Percentiles rank a stretch among this genome's conserved stretches.
Conservation (phyloP, 495 filamentous ascomycete genomes). For the Talaromyces adpressus region DNA sequence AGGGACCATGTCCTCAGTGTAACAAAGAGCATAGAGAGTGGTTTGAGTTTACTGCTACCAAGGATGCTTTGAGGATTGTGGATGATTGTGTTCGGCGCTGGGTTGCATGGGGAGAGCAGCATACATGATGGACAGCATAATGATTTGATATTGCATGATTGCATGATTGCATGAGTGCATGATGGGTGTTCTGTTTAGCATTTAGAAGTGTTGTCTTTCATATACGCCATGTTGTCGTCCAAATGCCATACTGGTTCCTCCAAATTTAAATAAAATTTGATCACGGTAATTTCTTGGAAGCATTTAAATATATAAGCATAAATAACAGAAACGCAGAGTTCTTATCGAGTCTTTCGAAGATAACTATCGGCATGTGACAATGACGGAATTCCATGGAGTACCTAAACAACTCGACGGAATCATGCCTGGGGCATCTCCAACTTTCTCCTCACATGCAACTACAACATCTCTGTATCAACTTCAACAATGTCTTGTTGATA, state of each 20-base stretch:
- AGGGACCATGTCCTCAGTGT: slow-evolving; percentile 67
- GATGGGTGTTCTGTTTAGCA: background rate
- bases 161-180: background rate
- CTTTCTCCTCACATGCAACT: background rate
- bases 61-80: slow-evolving; percentile 61
- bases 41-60: slow-evolving; percentile 82
- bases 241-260: background rate
- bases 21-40: slow-evolving; percentile 89
- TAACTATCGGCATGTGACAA: background rate
- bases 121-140: background rate
- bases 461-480: background rate
- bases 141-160: background rate
- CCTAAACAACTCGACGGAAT: background rate
- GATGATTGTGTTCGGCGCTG: slow-evolving; percentile 83
- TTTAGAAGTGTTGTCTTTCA: background rate
- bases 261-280: background rate
- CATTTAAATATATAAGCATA: background rate
- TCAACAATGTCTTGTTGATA: background rate
- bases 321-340: background rate
- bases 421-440: background rate
- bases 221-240: background rate
- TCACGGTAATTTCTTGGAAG: background rate
- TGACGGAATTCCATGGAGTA: background rate
- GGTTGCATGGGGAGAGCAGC: slow-evolving; percentile 70
- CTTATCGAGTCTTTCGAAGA: background rate